Conservation (phyloP, 2,329 filamentous ascomycete genomes). For the Epichloe sp. region DNA sequence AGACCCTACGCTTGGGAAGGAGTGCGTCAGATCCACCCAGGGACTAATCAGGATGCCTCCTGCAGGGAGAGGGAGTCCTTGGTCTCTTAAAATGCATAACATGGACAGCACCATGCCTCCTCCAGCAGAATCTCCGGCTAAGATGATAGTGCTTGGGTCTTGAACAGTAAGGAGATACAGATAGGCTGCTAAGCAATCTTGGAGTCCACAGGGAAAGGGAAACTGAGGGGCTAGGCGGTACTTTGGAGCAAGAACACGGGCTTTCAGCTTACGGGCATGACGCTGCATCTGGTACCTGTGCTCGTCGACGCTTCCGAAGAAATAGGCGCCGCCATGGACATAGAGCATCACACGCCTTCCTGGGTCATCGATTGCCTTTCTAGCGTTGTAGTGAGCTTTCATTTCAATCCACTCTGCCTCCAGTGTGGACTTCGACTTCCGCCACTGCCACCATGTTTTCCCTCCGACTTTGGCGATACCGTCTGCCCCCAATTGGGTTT, state of each 20-base stretch:
- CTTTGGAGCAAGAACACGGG: constrained; percentile 70
- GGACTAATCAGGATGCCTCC: constrained; percentile 85
- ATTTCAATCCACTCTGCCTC: constrained; percentile 96
- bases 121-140: constrained; percentile 88
- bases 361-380: constrained; percentile 46
- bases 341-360: constrained; percentile 79
- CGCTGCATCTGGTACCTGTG: constrained; percentile 97
- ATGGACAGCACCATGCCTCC: constrained; percentile 78
- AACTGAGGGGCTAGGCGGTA: constrained; percentile 90
- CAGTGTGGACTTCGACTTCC: constrained; percentile 50
- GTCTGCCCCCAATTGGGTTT: constrained; percentile 61
- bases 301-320: constrained; percentile 88
- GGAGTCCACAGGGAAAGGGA: constrained; percentile 84
- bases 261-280: constrained; percentile 87
- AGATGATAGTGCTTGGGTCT: constrained; percentile 66
- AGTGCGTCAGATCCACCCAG: constrained; percentile 93
- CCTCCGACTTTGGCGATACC: constrained; percentile 70
- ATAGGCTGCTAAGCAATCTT: constrained; percentile 83
- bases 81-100: constrained; percentile 69
- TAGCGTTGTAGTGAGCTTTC: constrained; percentile 58
- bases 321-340: constrained; percentile 88
- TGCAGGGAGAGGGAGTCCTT: constrained; percentile 70
- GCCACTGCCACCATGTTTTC: constrained; percentile 81
- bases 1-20: constrained; percentile 75
- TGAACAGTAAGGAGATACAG: constrained; percentile 66